These are phyloP conservation scores for Colletotrichum sp. DNA, from an alignment of 2,329 filamentous ascomycete species.

Conservation along the genomic window DNA sequence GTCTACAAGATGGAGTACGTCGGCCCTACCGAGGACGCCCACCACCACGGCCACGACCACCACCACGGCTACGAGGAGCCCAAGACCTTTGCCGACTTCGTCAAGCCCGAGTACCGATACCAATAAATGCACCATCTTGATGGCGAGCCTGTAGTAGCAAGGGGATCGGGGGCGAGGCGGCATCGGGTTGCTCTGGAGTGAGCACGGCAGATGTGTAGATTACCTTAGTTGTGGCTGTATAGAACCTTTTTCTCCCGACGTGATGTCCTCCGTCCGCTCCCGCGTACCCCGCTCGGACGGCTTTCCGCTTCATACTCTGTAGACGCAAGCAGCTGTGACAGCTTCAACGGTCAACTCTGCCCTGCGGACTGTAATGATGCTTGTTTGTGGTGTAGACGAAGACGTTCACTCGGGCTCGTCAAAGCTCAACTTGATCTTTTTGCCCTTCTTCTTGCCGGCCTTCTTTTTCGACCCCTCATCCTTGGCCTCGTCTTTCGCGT, in stretches of 20 bases:
- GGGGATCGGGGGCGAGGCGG: slow-evolving; percentile 10
- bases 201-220: slow-evolving; percentile 41
- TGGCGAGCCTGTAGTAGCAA: slow-evolving; percentile 7
- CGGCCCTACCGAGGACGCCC: slow-evolving; percentile 74
- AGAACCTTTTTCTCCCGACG: slow-evolving; percentile 24
- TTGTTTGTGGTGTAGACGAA: neutral
- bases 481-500: neutral
- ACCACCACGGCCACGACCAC: slow-evolving; percentile 63
- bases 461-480: slow-evolving; percentile 26
- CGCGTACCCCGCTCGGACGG: neutral
- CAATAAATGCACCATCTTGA: slow-evolving; percentile 34
- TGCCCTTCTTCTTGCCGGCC: slow-evolving; percentile 50
- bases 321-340: neutral
- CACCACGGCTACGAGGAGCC: slow-evolving; percentile 77
- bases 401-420: slow-evolving; percentile 26
- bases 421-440: slow-evolving; percentile 73
- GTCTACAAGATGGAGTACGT: slow-evolving; percentile 99
- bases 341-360: neutral
- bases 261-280: neutral
- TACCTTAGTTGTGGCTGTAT: slow-evolving; percentile 33
- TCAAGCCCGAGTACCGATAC: slow-evolving; percentile 95
- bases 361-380: neutral
- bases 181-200: slow-evolving; percentile 19
- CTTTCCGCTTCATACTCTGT: neutral
- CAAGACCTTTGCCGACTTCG: slow-evolving; percentile 96